Base-by-base conservation (phyloP, 352 stramenopile species). In the Globisporangium viniferum region DNA sequence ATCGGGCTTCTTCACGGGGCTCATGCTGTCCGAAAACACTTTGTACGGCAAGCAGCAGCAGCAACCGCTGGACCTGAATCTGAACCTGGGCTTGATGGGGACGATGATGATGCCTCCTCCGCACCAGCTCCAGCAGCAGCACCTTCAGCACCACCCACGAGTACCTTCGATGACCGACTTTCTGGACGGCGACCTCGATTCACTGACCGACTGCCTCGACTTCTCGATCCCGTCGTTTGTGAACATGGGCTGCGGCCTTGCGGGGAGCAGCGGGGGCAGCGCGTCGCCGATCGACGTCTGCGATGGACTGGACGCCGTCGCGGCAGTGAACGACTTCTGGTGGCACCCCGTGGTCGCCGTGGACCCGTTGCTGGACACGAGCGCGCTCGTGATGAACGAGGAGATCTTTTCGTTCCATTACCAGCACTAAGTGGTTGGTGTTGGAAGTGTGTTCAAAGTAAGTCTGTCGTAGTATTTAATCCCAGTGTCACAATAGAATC, bases 281-380 rank as follows among this genome's bases (percentile, higher is more conserved):
- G 54, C 63, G 41, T 68, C 63, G 48, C 63, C 63, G 27, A 68
- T 68, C 63, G 63, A 68, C n/a, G 63, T 68, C 29, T 68, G 63
- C 63, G 63, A 68, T 14, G 63, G 39, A 2, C 29, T 68, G 53
- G 63, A 58, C 54, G 54, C 53, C 18, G 36, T 63, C 27, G 63
- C 63, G 14, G 63, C 63, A 15, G 63, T 61, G 51, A 68, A 33
- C 63, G 63, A 68, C 29, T 68, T 68, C 29, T 61, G 63, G 54
- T 58, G 53, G 53, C 46, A 68, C 29, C 54, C 63, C 1, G 36
- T 63, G 3, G 29, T 44, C 36, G 22, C 14, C 39, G 24, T 54
- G 9, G 53, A 68, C 39, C 39, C 44, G 1, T 18, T 58, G 18
- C n/a, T 62, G 24, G 63, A 68, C 39, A 14, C 55, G 8, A 20